Evolutionary conservation across 176 grass and related monocot genomes (phyloP).

Genomic region (Alopecurus myosuroides): DNA sequence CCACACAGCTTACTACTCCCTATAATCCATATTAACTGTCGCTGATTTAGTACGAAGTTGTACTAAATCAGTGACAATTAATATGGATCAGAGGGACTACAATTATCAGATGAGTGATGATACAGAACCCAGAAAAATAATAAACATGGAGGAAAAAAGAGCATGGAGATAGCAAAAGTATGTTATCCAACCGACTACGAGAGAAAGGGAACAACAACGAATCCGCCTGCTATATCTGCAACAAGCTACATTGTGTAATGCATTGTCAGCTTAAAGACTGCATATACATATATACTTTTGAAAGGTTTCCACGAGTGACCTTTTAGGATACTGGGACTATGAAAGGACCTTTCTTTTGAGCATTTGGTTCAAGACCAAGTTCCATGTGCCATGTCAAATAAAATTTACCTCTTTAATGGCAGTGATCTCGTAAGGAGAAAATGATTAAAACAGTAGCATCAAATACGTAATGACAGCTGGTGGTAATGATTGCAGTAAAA

Average conservation of each 20-base stretch:
- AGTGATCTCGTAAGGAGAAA: background rate
- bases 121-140: background rate
- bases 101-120: background rate
- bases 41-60: too few relatives aligned
- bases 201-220: background rate
- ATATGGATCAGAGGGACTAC: too few relatives aligned
- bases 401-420: background rate
- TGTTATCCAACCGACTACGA: background rate
- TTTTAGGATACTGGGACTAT: background rate
- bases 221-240: background rate
- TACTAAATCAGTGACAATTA: too few relatives aligned
- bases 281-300: background rate
- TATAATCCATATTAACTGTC: too few relatives aligned
- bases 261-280: background rate
- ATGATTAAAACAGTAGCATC: background rate
- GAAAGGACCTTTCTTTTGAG: background rate
- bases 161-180: background rate
- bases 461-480: background rate
- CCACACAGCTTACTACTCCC: background rate
- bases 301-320: background rate
- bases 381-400: background rate
- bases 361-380: background rate
- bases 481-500: background rate
- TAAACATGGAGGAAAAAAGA: background rate
- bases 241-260: slow-evolving; percentile 1